These are phyloP conservation scores for Dactylellina haptotyla DNA, from an alignment of 2,329 filamentous ascomycete species.

Conservation along the genomic window DNA sequence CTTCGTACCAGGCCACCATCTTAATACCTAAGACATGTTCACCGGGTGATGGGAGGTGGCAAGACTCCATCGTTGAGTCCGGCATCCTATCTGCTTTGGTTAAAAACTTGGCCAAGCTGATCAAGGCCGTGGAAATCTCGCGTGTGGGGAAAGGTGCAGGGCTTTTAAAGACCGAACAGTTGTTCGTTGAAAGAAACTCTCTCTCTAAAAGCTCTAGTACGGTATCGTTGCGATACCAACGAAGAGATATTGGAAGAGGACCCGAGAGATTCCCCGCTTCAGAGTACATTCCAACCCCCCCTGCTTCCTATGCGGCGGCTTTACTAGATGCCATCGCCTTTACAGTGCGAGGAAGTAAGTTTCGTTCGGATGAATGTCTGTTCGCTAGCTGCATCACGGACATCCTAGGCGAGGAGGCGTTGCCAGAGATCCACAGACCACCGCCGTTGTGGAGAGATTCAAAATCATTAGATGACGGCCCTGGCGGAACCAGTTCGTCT, in stretches of 20 bases:
- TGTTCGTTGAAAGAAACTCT: conserved; percentile 71
- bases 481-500: conserved; percentile 8
- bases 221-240: conserved; percentile 66
- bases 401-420: conserved; percentile 45
- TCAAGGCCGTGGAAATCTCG: conserved; percentile 65
- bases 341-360: conserved; percentile 77
- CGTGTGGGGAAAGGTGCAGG: conserved; percentile 26
- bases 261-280: conserved; percentile 14
- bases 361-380: conserved; percentile 75
- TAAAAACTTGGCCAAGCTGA: conserved; percentile 75
- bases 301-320: conserved; percentile 70
- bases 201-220: conserved; percentile 47
- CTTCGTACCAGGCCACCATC: conserved; percentile 70
- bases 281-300: conserved; percentile 66
- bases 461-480: conserved; percentile 23
- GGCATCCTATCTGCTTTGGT: conserved; percentile 83
- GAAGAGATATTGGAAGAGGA: conserved; percentile 64
- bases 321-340: conserved; percentile 80
- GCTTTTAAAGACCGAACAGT: conserved; percentile 25
- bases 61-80: conserved; percentile 74
- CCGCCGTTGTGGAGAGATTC: conserved; percentile 37
- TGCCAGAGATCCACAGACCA: conserved; percentile 10
- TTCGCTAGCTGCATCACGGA: conserved; percentile 64
- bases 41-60: conserved; percentile 59
- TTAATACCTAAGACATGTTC: conserved; percentile 63